Base-by-base conservation (phyloP, 129 eudicot genomes). In the Flaveria bidentis region DNA sequence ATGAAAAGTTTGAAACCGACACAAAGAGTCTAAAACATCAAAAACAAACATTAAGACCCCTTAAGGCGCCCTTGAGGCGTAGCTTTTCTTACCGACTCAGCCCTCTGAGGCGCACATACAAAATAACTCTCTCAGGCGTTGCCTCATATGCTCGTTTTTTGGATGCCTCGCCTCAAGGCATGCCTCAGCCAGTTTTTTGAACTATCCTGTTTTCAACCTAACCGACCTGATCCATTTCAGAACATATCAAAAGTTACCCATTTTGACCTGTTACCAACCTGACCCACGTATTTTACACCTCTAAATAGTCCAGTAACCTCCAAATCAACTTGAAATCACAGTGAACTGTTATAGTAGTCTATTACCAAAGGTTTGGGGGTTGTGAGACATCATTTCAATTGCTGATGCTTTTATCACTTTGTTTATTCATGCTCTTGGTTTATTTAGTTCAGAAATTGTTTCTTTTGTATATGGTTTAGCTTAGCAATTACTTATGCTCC, bases 281-380 rank as follows among this genome's bases (percentile, higher is more conserved):
- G 10, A 52, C 58, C 9, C 3, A 16, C 9, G 0, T 8, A 25
- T 25, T 61, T 12, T 1, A 2, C 18, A 25, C 42, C 18, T 25
- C 41, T 61, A 12, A 26, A 25, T 25, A 11, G 41, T 16, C 9
- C 39, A 25, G 5, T 60, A 60, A 60, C 41, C 69, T 33, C 46
- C 69, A 63, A 11, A 63, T n/a, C 69, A 6, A 33, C 22, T 63
- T 63, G 15, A 61, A 62, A 61, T 61, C 42, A 28, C 33, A 28
- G 17, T 60, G 9, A 26, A 17, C n/a, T 16, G 23, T 53, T 53
- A 16, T 16, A 16, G 60, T 53, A 53, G 23, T n/a, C 22, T 61
- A 11, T 61, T 12, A 28, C 69, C 4, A 14, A 63, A 33, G 45
- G 5, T 9, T 30, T 28, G n/a, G 20, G 6, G 58, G 20, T 16